Base-by-base conservation (phyloP, 306 rosid species). In the Calophaca sinica region DNA sequence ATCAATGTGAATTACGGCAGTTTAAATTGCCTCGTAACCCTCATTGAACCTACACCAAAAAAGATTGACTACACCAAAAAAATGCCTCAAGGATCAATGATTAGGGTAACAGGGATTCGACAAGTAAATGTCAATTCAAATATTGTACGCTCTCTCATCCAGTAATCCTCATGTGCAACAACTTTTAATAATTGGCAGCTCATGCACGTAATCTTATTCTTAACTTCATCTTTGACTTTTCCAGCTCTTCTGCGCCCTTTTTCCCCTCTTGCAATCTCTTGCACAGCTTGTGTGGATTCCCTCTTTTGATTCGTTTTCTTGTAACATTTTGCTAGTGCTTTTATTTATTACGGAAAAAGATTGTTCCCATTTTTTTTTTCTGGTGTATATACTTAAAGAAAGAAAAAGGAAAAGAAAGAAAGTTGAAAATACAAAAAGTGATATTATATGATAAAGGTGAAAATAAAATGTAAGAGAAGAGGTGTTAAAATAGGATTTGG, bases 131-230 rank as follows among this genome's bases (percentile, higher is more conserved):
- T 50, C 74, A 2, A 77, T 76, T 72, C 75, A 65, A 82, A 48
- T 5, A 4, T 13, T 12, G 49, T 7, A n/a, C 8, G 73, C 62
- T 39, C 2, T 2, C 36, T 33, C 36, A 20, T 36, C 5, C 4
- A 3, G 41, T 36, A 3, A 5, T 4, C 14, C 4, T 32, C 61
- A 35, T 54, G 77, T 75, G 74, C 76, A 60, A 73, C 82, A 29
- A 67, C 78, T 68, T 73, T 65, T 39, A 76, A 76, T 63, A 73
- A 86, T 85, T 74, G 77, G 77, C 55, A 33, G 48, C 79, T 78
- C 86, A 78, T 78, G 73, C 70, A 81, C 81, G 79, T 74, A 74
- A 84, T 81, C 41, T 33, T 38, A 8, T 72, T 68, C 66, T 35
- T 11, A 53, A 62, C 49, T 48, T 70, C 20, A 58, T 70, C 52